phyloP scores from a whole-genome alignment of 2,329 filamentous ascomycete genomes.

The Stromatinia cepivora region DNA sequence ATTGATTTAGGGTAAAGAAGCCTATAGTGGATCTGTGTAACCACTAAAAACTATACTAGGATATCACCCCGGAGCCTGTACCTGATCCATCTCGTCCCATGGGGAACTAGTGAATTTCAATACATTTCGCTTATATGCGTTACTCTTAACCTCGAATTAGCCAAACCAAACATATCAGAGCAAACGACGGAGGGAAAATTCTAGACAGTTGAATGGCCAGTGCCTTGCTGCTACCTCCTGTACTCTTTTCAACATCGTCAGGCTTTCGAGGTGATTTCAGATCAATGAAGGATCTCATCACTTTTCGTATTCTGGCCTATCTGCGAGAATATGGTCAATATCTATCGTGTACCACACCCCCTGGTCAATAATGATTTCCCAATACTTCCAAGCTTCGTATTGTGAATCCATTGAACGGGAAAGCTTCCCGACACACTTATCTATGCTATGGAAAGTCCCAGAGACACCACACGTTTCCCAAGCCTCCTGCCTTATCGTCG shows the following conservation, averaged over 20 bases:
- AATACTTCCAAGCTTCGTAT: conserved; percentile 8
- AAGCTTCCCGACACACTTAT: conserved; percentile 1
- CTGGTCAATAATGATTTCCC: conserved; percentile 3
- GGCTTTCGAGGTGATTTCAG: neutral
- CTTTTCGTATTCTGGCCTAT: conserved; percentile 6
- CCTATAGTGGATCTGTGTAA: neutral
- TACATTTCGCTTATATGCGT: conserved; percentile 1
- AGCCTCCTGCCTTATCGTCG: conserved; percentile 8
- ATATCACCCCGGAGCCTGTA: conserved; percentile 1
- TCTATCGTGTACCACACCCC: conserved; percentile 6
- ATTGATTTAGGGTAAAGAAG: conserved; percentile 12
- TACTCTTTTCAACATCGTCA: neutral
- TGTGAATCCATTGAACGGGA: conserved; percentile 6
- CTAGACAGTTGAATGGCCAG: neutral
- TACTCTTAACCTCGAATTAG: neutral
- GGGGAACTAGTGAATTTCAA: neutral
- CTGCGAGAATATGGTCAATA: neutral
- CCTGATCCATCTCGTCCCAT: neutral
- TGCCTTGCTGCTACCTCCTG: neutral
- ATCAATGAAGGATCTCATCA: neutral
- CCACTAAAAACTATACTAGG: neutral
- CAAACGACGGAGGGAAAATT: neutral
- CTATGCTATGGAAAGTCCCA: neutral
- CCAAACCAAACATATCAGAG: conserved; percentile 1
- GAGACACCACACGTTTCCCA: neutral